phyloP scores from a whole-genome alignment of 345 rosid genomes.

The Salix brachista region DNA sequence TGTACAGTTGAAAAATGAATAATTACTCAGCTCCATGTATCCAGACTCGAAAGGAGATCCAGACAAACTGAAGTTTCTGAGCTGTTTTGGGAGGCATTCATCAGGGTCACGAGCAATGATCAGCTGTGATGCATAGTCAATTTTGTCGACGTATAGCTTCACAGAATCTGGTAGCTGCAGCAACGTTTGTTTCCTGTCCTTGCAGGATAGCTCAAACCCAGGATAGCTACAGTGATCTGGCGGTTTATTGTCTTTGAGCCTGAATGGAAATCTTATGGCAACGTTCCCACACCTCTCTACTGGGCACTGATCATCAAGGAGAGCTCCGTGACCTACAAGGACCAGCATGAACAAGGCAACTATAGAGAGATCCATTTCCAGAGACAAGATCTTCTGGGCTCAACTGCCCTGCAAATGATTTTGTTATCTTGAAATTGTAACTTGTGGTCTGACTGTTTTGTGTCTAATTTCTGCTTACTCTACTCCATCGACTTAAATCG shows the following conservation, averaged over 20 bases:
- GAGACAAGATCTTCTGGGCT: background rate
- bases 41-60: background rate
- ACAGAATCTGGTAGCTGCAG: constrained; percentile 16
- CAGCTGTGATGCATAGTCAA: constrained; percentile 6
- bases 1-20: constrained; percentile 1
- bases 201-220: constrained; percentile 22
- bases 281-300: background rate
- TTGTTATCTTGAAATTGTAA: background rate
- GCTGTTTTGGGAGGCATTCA: background rate
- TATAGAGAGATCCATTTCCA: background rate
- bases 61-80: background rate
- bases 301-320: background rate
- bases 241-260: background rate
- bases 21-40: rapidly evolving
- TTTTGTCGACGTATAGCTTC: background rate
- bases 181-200: background rate
- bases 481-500: background rate
- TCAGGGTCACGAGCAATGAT: background rate
- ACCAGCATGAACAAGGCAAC: background rate
- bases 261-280: constrained; percentile 14
- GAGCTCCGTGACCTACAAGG: background rate
- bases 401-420: background rate
- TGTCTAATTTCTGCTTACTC: background rate
- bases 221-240: background rate
- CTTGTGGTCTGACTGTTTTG: no score